Conservation (phyloP, 1,284 basidiomycete genomes). For the Rhodotorula sp. region DNA sequence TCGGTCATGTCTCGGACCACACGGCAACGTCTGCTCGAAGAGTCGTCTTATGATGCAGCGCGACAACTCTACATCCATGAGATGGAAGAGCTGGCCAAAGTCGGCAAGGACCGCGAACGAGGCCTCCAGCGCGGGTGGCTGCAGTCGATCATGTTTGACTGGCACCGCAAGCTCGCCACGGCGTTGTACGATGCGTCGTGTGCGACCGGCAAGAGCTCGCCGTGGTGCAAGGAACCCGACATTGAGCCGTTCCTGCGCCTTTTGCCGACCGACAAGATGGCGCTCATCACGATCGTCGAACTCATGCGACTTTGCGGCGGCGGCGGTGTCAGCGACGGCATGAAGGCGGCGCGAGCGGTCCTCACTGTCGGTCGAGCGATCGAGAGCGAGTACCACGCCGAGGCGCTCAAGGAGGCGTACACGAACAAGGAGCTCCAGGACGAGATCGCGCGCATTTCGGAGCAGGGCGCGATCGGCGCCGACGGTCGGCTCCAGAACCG, state of each 20-base stretch:
- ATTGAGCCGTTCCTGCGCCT: slow-evolving; percentile 67
- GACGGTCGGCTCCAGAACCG: slow-evolving; percentile 9
- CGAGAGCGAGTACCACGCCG: slow-evolving; percentile 82
- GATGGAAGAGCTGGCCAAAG: slow-evolving; percentile 59
- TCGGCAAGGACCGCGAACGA: slow-evolving; percentile 57
- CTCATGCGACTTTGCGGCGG: slow-evolving; percentile 78
- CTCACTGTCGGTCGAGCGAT: slow-evolving; percentile 79
- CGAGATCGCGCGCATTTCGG: slow-evolving; percentile 34
- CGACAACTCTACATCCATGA: slow-evolving; percentile 68
- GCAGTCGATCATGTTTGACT: slow-evolving; percentile 81
- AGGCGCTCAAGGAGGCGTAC: slow-evolving; percentile 64
- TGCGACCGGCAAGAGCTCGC: slow-evolving; percentile 16
- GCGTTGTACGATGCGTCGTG: slow-evolving; percentile 50
- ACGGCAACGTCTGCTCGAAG: slow-evolving; percentile 78
- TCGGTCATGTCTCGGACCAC: slow-evolving; percentile 50
- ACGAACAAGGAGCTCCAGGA: slow-evolving; percentile 39
- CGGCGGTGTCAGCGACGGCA: slow-evolving; percentile 57
- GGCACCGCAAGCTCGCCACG: slow-evolving; percentile 66
- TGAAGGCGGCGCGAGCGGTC: slow-evolving; percentile 77
- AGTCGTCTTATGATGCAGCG: slow-evolving; percentile 79
- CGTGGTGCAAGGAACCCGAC: slow-evolving; percentile 33
- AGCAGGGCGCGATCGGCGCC: slow-evolving; percentile 5
- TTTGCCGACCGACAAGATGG: slow-evolving; percentile 73
- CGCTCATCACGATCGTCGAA: slow-evolving; percentile 85
- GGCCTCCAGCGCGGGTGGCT: slow-evolving; percentile 60